These are phyloP conservation scores for Globisporangium recalcitrans DNA, from an alignment of 352 stramenopile species.

Conservation along the genomic window DNA sequence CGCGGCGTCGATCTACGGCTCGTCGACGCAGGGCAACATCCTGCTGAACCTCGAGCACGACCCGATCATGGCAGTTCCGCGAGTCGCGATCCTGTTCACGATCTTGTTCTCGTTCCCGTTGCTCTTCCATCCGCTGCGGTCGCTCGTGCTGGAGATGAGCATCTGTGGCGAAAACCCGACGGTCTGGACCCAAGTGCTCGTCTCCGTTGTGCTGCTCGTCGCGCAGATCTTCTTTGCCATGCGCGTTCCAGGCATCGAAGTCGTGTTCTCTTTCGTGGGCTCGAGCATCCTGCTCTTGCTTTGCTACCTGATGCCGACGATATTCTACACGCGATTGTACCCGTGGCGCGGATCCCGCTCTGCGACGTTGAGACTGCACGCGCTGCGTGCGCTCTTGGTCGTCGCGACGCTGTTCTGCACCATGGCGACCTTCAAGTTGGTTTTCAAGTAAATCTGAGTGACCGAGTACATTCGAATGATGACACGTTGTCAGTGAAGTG, in stretches of 20 bases:
- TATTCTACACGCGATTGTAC: conserved; percentile 50
- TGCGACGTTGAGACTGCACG: conserved; percentile 23
- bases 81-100: conserved; percentile 58
- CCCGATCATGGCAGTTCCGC: conserved; percentile 62
- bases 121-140: conserved; percentile 63
- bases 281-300: conserved; percentile 68
- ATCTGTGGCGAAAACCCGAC: conserved; percentile 19
- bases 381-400: conserved; percentile 25
- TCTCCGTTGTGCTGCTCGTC: conserved; percentile 39
- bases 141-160: conserved; percentile 58
- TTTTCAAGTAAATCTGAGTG: conserved; percentile 12
- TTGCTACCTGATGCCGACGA: conserved; percentile 62
- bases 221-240: conserved; percentile 47
- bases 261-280: conserved; percentile 76
- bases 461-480: neutral
- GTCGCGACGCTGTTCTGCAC: conserved; percentile 52
- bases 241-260: conserved; percentile 49
- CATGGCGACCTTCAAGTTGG: conserved; percentile 47
- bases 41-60: conserved; percentile 72
- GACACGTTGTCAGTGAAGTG: neutral
- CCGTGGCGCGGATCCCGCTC: conserved; percentile 32
- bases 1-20: conserved; percentile 54
- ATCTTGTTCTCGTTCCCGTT: conserved; percentile 76
- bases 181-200: conserved; percentile 23
- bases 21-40: conserved; percentile 63